Base-by-base conservation (phyloP, 179 eudicot genomes). In the Sideroxylon spinosum region DNA sequence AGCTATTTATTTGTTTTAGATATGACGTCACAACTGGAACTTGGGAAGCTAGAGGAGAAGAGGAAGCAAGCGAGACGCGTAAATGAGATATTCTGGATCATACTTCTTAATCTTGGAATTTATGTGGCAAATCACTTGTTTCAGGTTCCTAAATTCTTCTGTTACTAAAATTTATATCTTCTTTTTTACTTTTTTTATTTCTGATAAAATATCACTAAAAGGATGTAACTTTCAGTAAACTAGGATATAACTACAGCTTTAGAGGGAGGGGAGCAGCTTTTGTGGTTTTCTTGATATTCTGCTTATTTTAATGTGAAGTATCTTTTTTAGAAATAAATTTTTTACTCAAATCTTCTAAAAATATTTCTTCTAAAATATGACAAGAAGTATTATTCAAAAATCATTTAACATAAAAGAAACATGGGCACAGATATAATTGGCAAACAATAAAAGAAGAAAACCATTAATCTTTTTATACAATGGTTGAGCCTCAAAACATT, bases 21-120 rank as follows among this genome's bases (percentile, higher is more conserved):
- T 86, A 85, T 92, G 79, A 89, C 86, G 62, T 88, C 97, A 68
- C 92, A 89, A 86, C 90, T 93, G 83, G 99, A 95, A 78, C 86
- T 93, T 73, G 91, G 89, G 83, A 90, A 83, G 82, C 86, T 84
- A 52, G 87, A 82, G 65, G 85, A 75, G 73, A 88, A 75, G 81
- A 82, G 77, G 79, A 93, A 87, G 82, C 92, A 86, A 17, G 93
- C 85, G 79, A 95, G 88, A 89, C 89, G 84, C 48, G 95, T 88
- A 71, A 93, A 89, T 80, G 99, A 95, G 66, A 74, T 95, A 72
- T 91, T 91, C 87, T 95, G 97, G 97, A 91, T 93, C 85, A 76
- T 95, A 81, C 95, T 95, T 73, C 92, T 95, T 48, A 95, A 95
- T 82, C 77, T 95, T 78, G 99, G 97, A 76, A 78, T 93, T 81